Evolutionary conservation across 441 rosid genomes (phyloP).

Genomic region (Arabidopsis hybrid): DNA sequence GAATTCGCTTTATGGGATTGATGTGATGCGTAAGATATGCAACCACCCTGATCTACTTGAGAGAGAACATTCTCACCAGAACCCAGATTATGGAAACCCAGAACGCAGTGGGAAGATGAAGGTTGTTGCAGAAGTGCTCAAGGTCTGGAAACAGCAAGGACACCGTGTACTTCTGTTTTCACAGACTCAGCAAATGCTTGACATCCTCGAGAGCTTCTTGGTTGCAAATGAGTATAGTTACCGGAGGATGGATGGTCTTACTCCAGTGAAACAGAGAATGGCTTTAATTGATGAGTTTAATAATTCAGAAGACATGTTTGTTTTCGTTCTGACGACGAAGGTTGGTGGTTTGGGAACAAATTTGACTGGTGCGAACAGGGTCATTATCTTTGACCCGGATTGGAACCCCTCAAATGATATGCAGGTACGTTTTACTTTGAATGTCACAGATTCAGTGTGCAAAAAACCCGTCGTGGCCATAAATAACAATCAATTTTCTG

Average conservation of each 20-base stretch:
- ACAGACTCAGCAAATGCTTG: slow-evolving; percentile 98
- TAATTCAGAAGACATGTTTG: slow-evolving; percentile 67
- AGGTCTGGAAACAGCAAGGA: slow-evolving; percentile 90
- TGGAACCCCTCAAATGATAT: slow-evolving; percentile 99
- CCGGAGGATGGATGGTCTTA: slow-evolving; percentile 94
- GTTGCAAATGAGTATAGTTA: slow-evolving; percentile 68
- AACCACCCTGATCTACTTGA: slow-evolving; percentile 98
- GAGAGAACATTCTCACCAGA: slow-evolving; percentile 77
- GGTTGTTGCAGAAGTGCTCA: slow-evolving; percentile 83
- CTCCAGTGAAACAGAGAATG: slow-evolving; percentile 93
- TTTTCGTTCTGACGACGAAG: slow-evolving; percentile 89
- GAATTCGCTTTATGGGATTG: slow-evolving; percentile 90
- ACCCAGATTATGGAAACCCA: slow-evolving; percentile 93
- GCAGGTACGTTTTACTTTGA: slow-evolving; percentile 62
- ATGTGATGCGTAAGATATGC: slow-evolving; percentile 99
- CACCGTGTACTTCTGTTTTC: slow-evolving; percentile 92
- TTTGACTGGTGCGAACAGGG: slow-evolving; percentile 92
- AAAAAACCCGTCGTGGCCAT: not conserved
- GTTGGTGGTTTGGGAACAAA: slow-evolving; percentile 99
- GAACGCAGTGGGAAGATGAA: slow-evolving; percentile 95
- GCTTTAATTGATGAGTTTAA: slow-evolving; percentile 96
- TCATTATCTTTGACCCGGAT: slow-evolving; percentile 96
- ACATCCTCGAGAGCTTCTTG: slow-evolving; percentile 87
- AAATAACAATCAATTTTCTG: slow-evolving; percentile 17
- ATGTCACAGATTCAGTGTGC: slow-evolving; percentile 10